Conservation (phyloP, 805 yeast genomes). For the Metschnikowia lochheadii region DNA sequence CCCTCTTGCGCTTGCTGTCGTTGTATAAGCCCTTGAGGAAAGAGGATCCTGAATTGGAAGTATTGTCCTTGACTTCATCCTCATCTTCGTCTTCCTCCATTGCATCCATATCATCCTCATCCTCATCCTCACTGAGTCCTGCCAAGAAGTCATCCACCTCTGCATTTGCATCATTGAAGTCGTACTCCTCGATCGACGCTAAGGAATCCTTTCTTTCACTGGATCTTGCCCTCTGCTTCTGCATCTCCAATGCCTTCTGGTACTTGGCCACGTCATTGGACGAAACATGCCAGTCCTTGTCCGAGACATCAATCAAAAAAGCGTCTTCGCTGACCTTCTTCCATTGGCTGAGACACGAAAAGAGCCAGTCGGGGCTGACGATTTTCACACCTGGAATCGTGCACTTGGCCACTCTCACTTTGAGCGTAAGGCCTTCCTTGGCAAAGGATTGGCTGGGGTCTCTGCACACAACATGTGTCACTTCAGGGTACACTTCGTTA, state of each 20-base stretch:
- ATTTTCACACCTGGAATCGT: constrained; percentile 60
- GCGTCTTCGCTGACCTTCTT: constrained; percentile 57
- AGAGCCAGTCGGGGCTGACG: constrained; percentile 92
- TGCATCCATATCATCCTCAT: constrained; percentile 19
- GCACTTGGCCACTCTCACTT: constrained; percentile 74
- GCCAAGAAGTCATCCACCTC: constrained; percentile 49
- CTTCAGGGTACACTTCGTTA: constrained; percentile 58
- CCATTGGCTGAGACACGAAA: constrained; percentile 82
- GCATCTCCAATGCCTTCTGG: constrained; percentile 26
- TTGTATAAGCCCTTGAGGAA: constrained; percentile 26
- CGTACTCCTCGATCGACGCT: constrained; percentile 32
- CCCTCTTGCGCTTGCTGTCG: constrained; percentile 16
- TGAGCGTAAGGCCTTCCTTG: constrained; percentile 54
- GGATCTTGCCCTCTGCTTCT: constrained; percentile 13
- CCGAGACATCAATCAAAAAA: constrained; percentile 49
- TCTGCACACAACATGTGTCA: constrained; percentile 86
- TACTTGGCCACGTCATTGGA: constrained; percentile 45
- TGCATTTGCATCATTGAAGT: constrained; percentile 39
- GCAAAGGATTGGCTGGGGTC: constrained; percentile 46
- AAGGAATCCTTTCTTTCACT: constrained; percentile 24
- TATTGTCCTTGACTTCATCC: constrained; percentile 10
- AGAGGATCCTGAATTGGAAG: constrained; percentile 13
- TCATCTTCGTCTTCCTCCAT: constrained; percentile 28
- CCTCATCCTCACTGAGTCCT: constrained; percentile 36
- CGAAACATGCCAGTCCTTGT: constrained; percentile 40